A percentile compares a stretch with the other conserved stretches of the same genome.
Conservation (phyloP, 805 yeast genomes). For the Ogataea henricii region DNA sequence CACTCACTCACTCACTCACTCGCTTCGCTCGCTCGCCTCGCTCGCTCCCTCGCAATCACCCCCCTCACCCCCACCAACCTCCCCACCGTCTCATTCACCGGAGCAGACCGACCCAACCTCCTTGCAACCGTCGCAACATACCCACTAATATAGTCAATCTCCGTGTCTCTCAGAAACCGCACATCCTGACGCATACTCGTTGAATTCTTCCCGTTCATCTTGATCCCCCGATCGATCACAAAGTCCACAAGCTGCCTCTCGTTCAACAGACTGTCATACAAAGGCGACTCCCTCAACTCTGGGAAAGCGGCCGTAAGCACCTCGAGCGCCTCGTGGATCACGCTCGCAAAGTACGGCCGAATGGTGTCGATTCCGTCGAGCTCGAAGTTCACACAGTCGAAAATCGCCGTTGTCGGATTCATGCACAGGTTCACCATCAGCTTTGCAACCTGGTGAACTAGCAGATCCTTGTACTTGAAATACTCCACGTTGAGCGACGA, state of each 20-base stretch:
- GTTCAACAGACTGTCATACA: slow-evolving; percentile 35
- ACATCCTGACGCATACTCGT: slow-evolving; percentile 76
- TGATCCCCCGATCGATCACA: slow-evolving; percentile 31
- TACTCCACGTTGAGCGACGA: slow-evolving; percentile 33
- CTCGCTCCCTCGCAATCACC: slow-evolving; percentile 10
- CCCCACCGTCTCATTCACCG: slow-evolving; percentile 48
- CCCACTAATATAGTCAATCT: slow-evolving; percentile 84
- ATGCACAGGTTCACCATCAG: slow-evolving; percentile 79
- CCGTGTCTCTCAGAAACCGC: slow-evolving; percentile 57
- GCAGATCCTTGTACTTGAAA: slow-evolving; percentile 44
- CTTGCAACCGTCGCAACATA: slow-evolving; percentile 61
- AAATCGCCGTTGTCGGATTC: slow-evolving; percentile 78
- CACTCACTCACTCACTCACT: background rate
- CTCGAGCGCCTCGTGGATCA: slow-evolving; percentile 48
- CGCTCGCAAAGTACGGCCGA: slow-evolving; percentile 36
- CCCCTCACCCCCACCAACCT: slow-evolving; percentile 45
- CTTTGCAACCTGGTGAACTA: slow-evolving; percentile 68
- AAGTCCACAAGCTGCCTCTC: slow-evolving; percentile 38
- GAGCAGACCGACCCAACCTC: slow-evolving; percentile 44
- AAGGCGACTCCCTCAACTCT: slow-evolving; percentile 32
- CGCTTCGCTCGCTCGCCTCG: background rate
- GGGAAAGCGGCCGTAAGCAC: slow-evolving; percentile 40
- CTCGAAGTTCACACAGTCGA: slow-evolving; percentile 79
- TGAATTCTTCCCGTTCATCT: slow-evolving; percentile 49
- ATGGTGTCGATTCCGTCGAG: slow-evolving; percentile 46